A percentile compares a stretch with the other conserved stretches of the same genome.
These are phyloP conservation scores for Cryptosporidium viatorum DNA, from an alignment of 169 alveolate genomes.

Conservation along the genomic window DNA sequence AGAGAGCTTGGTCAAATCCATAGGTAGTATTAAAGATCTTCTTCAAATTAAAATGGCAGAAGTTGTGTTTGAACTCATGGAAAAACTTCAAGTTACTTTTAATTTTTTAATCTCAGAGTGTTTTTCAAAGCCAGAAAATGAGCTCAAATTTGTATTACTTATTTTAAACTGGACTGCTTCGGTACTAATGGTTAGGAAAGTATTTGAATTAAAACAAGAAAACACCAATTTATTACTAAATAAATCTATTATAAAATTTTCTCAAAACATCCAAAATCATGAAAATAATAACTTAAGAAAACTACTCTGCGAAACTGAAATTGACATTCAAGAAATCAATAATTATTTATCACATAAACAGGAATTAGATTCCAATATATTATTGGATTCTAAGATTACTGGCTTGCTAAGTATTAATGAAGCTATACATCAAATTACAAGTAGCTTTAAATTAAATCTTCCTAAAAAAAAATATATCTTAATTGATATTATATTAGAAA, in stretches of 20 bases:
- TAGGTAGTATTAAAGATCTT: background rate
- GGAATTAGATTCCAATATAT: background rate
- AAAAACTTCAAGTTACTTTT: background rate
- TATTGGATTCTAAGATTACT: background rate
- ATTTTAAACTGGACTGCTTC: slow-evolving; percentile 23
- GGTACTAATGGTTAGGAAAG: background rate
- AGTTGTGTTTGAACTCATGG: background rate
- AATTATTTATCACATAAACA: background rate
- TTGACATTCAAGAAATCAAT: background rate
- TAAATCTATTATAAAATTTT: background rate
- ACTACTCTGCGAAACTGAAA: background rate
- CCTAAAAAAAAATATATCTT: background rate
- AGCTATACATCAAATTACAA: slow-evolving; percentile 2
- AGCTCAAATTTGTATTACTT: background rate
- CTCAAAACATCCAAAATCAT: background rate
- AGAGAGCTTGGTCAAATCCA: slow-evolving; percentile 8
- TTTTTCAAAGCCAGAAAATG: background rate
- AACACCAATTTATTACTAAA: background rate
- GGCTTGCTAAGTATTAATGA: background rate
- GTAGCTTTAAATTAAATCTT: slow-evolving; percentile 15
- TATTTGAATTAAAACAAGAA: background rate
- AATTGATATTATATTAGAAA: slow-evolving; percentile 14
- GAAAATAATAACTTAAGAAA: background rate
- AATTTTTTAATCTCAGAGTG: background rate
- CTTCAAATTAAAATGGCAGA: background rate